These are phyloP conservation scores for Myxozyma kluyveri DNA, from an alignment of 805 yeast genomes.

Conservation along the genomic window DNA sequence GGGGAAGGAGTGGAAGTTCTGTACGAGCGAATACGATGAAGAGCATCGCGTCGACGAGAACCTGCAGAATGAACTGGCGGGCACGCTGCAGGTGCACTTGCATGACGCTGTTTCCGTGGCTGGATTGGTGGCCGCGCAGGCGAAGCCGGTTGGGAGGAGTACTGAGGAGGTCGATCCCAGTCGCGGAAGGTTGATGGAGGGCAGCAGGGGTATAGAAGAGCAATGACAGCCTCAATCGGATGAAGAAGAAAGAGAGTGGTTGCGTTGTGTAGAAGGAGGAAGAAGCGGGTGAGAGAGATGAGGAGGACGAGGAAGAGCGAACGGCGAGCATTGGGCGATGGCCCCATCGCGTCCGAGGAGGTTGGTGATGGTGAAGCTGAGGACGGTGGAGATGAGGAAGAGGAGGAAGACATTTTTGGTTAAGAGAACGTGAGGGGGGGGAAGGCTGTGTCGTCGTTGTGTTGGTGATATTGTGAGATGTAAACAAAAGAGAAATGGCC, in stretches of 20 bases:
- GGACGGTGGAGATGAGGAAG: background rate
- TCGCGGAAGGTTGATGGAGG: slow-evolving; percentile 24
- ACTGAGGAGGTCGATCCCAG: slow-evolving; percentile 10
- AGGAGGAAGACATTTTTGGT: background rate
- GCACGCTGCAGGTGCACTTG: background rate
- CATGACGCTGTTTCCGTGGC: background rate
- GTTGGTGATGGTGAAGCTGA: too few relatives aligned
- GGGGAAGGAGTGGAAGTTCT: background rate
- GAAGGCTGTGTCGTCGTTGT: too few relatives aligned
- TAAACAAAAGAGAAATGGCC: too few relatives aligned
- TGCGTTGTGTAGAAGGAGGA: slow-evolving; percentile 20
- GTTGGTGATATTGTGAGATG: too few relatives aligned
- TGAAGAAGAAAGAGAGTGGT: slow-evolving; percentile 9
- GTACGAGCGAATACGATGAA: background rate
- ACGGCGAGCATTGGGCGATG: background rate
- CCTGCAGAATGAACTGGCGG: background rate
- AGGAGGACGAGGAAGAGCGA: slow-evolving; percentile 2
- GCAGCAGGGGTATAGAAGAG: slow-evolving; percentile 21
- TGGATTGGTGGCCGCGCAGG: background rate
- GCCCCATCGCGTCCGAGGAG: too few relatives aligned
- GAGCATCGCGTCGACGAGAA: background rate
- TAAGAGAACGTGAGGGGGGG: too few relatives aligned
- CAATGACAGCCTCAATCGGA: slow-evolving; percentile 21
- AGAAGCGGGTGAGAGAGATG: slow-evolving; percentile 7
- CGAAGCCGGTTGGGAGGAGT: background rate